A percentile compares a stretch with the other conserved stretches of the same genome.
These are phyloP conservation scores for Cryphonectria carpinicola DNA, from an alignment of 2,329 filamentous ascomycete genomes.

Conservation along the genomic window DNA sequence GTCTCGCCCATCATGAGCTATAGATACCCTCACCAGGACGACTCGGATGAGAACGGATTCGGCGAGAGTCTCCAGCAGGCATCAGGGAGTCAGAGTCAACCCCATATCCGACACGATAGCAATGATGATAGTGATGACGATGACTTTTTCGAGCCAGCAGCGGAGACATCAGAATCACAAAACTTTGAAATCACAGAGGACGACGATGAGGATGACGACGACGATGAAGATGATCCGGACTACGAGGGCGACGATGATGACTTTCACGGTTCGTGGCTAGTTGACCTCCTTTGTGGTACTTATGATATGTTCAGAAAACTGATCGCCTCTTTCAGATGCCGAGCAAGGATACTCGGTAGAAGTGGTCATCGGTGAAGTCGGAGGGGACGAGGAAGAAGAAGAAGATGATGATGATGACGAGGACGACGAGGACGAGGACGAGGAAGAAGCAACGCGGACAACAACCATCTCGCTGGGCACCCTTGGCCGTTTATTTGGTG, in stretches of 20 bases:
- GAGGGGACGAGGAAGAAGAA: constrained; percentile 30
- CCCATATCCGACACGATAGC: constrained; percentile 12
- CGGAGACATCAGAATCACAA: constrained; percentile 14
- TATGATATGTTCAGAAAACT: not conserved
- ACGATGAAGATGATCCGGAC: constrained; percentile 33
- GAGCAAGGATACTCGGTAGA: constrained; percentile 24
- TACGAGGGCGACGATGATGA: constrained; percentile 35
- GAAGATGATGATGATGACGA: constrained; percentile 30
- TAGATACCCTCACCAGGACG: constrained; percentile 26
- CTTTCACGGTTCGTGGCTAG: constrained; percentile 22
- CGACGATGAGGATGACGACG: constrained; percentile 31
- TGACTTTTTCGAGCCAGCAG: constrained; percentile 27
- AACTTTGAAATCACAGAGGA: constrained; percentile 17
- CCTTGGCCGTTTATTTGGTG: constrained; percentile 24
- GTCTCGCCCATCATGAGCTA: constrained; percentile 24
- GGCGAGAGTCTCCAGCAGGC: constrained; percentile 26
- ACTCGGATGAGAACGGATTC: constrained; percentile 28
- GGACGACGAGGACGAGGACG: constrained; percentile 27
- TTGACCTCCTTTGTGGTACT: not conserved
- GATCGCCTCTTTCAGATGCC: constrained; percentile 22
- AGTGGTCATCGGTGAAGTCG: constrained; percentile 30
- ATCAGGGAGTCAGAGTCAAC: constrained; percentile 10
- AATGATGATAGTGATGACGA: constrained; percentile 9
- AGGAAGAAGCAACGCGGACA: not conserved
- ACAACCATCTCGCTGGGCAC: constrained; percentile 7